Evolutionary conservation across 257 asterid genomes (phyloP).

Genomic region (Gynochthodes officinalis): DNA sequence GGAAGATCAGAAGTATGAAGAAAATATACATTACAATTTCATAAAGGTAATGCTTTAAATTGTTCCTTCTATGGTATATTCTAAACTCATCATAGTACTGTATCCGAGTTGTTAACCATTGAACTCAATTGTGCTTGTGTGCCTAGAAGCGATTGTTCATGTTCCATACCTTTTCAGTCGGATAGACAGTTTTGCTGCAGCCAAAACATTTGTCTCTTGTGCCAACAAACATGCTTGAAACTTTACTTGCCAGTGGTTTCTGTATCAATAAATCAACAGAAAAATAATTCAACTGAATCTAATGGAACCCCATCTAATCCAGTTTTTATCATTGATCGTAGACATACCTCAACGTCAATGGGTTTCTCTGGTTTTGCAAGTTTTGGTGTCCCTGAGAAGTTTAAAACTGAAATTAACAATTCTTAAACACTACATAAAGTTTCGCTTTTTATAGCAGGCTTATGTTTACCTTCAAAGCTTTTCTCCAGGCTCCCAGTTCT

Average conservation of each 20-base stretch:
- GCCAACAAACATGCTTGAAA: constrained; percentile 77
- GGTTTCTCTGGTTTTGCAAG: constrained; percentile 80
- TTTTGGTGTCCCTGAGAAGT: constrained; percentile 78
- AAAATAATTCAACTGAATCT: not conserved
- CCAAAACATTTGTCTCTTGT: constrained; percentile 82
- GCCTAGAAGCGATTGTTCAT: not conserved
- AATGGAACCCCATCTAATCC: not conserved
- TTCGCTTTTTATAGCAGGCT: not conserved
- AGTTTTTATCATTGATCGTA: not conserved
- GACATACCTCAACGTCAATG: constrained; percentile 54
- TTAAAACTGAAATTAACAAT: constrained; percentile 9
- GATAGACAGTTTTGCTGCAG: constrained; percentile 76
- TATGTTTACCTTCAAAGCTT: constrained; percentile 82
- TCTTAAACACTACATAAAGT: not conserved
- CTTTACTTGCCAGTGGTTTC: constrained; percentile 70
- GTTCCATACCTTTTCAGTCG: constrained; percentile 78
- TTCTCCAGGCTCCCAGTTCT: constrained; percentile 94
- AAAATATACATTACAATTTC: not conserved
- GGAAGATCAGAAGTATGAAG: not conserved
- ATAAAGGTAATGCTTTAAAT: not conserved
- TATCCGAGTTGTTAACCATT: not conserved
- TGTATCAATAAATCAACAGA: constrained; percentile 22
- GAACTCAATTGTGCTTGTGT: not conserved
- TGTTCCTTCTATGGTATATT: not conserved
- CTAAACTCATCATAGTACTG: not conserved